These are phyloP conservation scores for Arabidopsis lyrata DNA, from an alignment of 441 rosid species.

Conservation along the genomic window DNA sequence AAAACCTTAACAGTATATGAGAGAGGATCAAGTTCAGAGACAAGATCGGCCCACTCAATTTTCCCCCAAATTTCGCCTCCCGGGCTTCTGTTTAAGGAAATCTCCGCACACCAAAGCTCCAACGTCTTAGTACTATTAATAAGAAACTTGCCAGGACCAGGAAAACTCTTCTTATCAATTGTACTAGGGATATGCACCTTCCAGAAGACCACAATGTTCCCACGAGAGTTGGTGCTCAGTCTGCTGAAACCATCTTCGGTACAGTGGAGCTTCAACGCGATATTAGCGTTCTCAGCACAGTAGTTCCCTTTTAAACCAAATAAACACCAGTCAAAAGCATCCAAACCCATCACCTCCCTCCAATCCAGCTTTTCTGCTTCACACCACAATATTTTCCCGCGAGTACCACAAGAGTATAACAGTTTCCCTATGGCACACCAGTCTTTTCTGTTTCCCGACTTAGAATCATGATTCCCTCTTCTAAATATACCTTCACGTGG, in stretches of 20 bases:
- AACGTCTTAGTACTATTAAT: not conserved
- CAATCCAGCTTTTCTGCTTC: not conserved
- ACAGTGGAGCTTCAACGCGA: not conserved
- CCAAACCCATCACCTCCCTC: not conserved
- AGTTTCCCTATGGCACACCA: not conserved
- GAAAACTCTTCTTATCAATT: too few relatives aligned
- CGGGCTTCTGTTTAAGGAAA: not conserved
- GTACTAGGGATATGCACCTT: not conserved
- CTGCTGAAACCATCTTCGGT: not conserved
- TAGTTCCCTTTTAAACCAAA: too few relatives aligned
- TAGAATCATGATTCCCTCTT: too few relatives aligned
- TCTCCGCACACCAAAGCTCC: not conserved
- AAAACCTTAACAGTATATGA: not conserved
- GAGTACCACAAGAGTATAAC: not conserved
- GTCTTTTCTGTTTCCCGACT: not conserved
- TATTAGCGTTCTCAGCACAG: not conserved
- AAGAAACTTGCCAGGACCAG: not conserved
- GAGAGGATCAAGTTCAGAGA: not conserved
- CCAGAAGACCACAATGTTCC: not conserved
- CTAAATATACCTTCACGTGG: too few relatives aligned
- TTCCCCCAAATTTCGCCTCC: conserved; percentile 8
- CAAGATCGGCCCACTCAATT: not conserved
- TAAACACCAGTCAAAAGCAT: too few relatives aligned
- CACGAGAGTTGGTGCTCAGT: not conserved
- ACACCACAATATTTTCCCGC: not conserved